Base-by-base conservation (phyloP, 148 eudicot genomes). In the Rheum nobile region DNA sequence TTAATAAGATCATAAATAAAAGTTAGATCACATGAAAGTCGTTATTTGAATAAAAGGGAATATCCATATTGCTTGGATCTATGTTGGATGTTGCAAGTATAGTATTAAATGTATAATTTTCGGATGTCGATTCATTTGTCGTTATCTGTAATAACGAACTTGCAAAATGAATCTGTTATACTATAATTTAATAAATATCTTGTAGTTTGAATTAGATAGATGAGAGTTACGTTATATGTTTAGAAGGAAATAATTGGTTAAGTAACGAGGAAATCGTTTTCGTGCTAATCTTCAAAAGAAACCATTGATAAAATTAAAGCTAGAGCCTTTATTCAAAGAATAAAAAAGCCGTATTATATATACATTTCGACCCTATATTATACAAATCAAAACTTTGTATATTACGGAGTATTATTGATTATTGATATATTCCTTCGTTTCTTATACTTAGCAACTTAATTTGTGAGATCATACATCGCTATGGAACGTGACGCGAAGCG, bases 401-500 rank as follows among this genome's bases (percentile, higher is more conserved):
- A 41, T 3, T 41, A 2, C 4, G 37, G 37, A 35, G 2, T 35
- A 35, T 1, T 4, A 2, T 37, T 41, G 8, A 41, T 3, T 41
- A 41, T 41, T 41, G 11, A 41, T 41, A 9, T 41, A 0, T 3
- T 41, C 8, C 6, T 41, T 41, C 43, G 2, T 41, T 41, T 41
- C 1, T 41, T 41, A 41, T 41, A 21, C 26, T 4, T 26, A 1
- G 17, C 67, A 26, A 0, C 16, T 32, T 13, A 32, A 61, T 28
- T 34, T 29, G 70, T 34, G 70, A 63, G 69, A 65, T 31, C 8
- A 1, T n/a, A 7, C 1, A 34, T 16, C 16, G 11, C 10, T 8
- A 63, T 65, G 70, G 70, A 65, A 29, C 70, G 39, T 34, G 22
- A 65, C 22, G 37, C 70, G 21, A 65, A 65, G 21, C 39, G 70